These are phyloP conservation scores for Yamadazyma blattariae DNA, from an alignment of 1,139 yeast genomes.

Conservation along the genomic window DNA sequence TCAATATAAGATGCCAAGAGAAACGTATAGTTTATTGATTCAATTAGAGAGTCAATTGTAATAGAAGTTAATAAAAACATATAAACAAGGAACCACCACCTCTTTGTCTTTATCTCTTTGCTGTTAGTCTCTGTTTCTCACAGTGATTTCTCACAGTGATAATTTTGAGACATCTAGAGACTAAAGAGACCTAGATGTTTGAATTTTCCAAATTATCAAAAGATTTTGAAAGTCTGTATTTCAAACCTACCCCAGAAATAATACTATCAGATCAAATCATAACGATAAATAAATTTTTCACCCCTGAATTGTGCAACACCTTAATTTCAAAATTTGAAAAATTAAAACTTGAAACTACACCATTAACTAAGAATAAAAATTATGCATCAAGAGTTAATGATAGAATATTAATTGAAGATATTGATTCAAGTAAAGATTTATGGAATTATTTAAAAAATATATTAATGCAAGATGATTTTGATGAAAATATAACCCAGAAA, in stretches of 20 bases:
- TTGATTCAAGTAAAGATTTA: slow-evolving; percentile 33
- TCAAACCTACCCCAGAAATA: slow-evolving; percentile 31
- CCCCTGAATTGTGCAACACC: slow-evolving; percentile 40
- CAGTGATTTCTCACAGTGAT: background rate
- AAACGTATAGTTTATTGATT: slow-evolving; percentile 73
- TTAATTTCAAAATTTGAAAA: slow-evolving; percentile 37
- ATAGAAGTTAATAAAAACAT: background rate
- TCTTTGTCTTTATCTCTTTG: background rate
- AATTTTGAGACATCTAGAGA: no score
- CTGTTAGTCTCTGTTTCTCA: no score
- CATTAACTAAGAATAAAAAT: slow-evolving; percentile 44
- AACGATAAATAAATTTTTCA: slow-evolving; percentile 44
- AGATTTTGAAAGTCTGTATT: slow-evolving; percentile 24
- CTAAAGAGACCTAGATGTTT: no score
- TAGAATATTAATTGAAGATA: slow-evolving; percentile 42
- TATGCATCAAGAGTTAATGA: slow-evolving; percentile 65
- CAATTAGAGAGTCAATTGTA: slow-evolving; percentile 57
- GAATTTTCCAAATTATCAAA: slow-evolving; percentile 18
- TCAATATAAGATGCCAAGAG: slow-evolving; percentile 93
- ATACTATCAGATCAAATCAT: slow-evolving; percentile 44
- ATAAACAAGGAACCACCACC: background rate
- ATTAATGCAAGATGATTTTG: slow-evolving; percentile 30
- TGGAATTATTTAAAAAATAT: slow-evolving; percentile 43
- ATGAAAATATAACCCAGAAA: slow-evolving; percentile 22
- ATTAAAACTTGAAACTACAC: slow-evolving; percentile 46